Percentiles rank a stretch among this genome's conserved stretches.
phyloP scores from a whole-genome alignment of 257 asterid genomes.

The Solanum appendiculatum region DNA sequence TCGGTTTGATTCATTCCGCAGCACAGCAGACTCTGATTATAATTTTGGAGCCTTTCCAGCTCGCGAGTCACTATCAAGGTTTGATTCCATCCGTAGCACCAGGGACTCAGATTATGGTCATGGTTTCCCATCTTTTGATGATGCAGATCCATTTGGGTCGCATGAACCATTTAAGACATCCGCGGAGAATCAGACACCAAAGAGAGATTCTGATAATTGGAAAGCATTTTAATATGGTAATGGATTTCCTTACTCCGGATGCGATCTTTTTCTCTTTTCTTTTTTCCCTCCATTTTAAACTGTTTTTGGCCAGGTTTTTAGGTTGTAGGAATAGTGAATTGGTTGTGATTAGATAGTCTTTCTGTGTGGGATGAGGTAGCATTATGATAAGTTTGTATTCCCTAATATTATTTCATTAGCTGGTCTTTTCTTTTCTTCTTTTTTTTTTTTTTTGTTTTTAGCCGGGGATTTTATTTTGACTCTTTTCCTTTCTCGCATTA shows the following conservation, averaged over 20 bases:
- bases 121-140: constrained; percentile 71
- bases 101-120: constrained; percentile 57
- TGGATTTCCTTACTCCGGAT: background rate
- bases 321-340: background rate
- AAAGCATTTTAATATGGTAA: constrained; percentile 51
- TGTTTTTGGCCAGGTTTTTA: background rate
- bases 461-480: background rate
- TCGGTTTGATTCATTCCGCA: constrained; percentile 61
- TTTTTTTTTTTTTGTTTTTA: background rate
- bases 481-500: background rate
- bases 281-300: background rate
- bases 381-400: background rate
- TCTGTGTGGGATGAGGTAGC: background rate
- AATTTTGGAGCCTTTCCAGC: constrained; percentile 33
- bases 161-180: constrained; percentile 55
- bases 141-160: constrained; percentile 74
- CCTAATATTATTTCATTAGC: background rate
- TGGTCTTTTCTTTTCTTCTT: background rate
- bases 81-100: constrained; percentile 53
- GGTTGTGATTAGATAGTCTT: background rate
- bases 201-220: constrained; percentile 67
- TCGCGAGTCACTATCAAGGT: constrained; percentile 36
- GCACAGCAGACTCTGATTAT: constrained; percentile 67
- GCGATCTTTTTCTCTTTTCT: background rate
- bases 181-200: constrained; percentile 53